Evolutionary conservation across 1,284 basidiomycete genomes (phyloP).

Genomic region (Taiwanofungus camphoratus): DNA sequence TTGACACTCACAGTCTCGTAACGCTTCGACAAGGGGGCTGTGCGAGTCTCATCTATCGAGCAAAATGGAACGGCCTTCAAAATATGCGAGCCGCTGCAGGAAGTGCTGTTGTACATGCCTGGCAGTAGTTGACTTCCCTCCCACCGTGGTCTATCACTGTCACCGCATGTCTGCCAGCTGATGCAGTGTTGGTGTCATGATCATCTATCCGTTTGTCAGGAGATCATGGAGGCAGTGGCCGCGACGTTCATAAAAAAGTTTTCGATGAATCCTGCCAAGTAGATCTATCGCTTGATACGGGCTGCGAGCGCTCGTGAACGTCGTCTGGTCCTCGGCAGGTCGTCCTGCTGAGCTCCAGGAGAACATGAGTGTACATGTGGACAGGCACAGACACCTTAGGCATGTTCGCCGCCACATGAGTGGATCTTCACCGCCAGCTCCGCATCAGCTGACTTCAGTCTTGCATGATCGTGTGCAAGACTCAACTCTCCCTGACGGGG

Average conservation of each 20-base stretch:
- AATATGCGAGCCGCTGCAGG: too few relatives aligned
- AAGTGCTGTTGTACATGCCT: too few relatives aligned
- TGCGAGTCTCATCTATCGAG: too few relatives aligned
- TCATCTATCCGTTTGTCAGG: slow-evolving; percentile 3
- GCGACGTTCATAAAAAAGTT: not conserved
- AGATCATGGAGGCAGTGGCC: not conserved
- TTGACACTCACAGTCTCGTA: too few relatives aligned
- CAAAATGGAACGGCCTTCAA: too few relatives aligned
- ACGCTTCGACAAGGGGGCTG: too few relatives aligned
- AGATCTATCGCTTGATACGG: not conserved
- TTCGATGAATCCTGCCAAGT: not conserved
- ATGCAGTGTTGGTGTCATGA: slow-evolving; percentile 1
- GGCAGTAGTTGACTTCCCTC: too few relatives aligned
- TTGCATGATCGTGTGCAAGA: too few relatives aligned
- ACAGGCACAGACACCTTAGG: not conserved
- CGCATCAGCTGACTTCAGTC: not conserved
- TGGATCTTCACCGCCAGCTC: not conserved
- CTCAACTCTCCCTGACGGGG: too few relatives aligned
- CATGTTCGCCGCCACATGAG: not conserved
- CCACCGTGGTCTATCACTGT: slow-evolving; percentile 2
- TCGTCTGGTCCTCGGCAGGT: too few relatives aligned
- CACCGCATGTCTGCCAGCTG: slow-evolving; percentile 5
- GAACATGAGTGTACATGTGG: not conserved
- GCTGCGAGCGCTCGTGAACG: slow-evolving; percentile 1
- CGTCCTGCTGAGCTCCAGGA: not conserved